Evolutionary conservation across 768 basidiomycete species (phyloP), one percentile per base, ranked within the genome.

Genomic region (Porpolomopsis calyptriformis): DNA sequence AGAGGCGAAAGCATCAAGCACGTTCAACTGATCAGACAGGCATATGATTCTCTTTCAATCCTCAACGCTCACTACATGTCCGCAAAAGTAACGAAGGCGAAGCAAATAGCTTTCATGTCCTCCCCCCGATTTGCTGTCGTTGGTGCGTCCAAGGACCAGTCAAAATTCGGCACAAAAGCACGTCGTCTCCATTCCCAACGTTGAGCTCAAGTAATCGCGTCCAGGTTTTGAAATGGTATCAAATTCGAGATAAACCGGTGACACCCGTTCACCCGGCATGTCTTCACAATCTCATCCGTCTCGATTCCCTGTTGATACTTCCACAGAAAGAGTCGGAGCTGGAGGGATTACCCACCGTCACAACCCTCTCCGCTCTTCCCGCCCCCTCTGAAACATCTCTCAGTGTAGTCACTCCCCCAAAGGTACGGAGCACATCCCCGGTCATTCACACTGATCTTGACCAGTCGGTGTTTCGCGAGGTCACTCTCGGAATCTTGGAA

Each of bases 171-270:
- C 24, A 86, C 84, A 45, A 85, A 78, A 71, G 87, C 70, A 46
- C 26, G 61, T 36, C 16, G 25, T 23, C 5, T 8, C 7, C 26
- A 10, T 41, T 39, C n/a, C 50, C 43, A 4, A 14, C 50, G n/a
- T 31, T 25, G 18, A 26, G 33, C 24, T 40, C 7, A 44, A 31
- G 7, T 37, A 8, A 8, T 16, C 8, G 14, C 18, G 35, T 14
- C 42, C 45, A 87, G 85, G 76, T 89, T 36, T 65, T 88, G 40
- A 74, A 77, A 49, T 91, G 86, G 87, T 91, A 90, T 57, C 68
- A 79, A 45, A 62, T 54, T 2, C 76, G 80, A 46, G 57, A 64
- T 46, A 71, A 73, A 52, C 55, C 72, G 2, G 82, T 88, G 18
- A 81, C 73, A 0, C 88, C 87, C 2, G 70, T 89, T 6, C 86